A percentile compares a stretch with the other conserved stretches of the same genome.
phyloP scores from a whole-genome alignment of 176 grass and related monocot genomes.

The Musa itinerans region DNA sequence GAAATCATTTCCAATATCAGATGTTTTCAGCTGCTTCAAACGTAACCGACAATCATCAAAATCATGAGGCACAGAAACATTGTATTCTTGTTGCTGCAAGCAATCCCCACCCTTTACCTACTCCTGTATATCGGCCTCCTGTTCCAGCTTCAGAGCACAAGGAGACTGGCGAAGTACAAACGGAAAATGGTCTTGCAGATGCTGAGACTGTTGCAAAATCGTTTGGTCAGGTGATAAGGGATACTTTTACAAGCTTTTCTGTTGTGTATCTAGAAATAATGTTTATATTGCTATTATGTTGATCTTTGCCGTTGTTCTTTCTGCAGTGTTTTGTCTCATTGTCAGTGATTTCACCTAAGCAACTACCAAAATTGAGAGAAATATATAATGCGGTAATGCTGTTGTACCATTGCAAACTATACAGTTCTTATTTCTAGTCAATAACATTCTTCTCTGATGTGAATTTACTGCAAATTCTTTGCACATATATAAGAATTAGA shows the following conservation, averaged over 20 bases:
- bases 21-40: conserved; percentile 39
- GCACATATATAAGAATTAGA: background rate
- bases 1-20: conserved; percentile 13
- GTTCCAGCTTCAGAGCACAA: conserved; percentile 42
- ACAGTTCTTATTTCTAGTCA: background rate
- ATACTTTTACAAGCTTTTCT: conserved; percentile 10
- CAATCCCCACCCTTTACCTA: conserved; percentile 79
- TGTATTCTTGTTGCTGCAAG: conserved; percentile 87
- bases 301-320: conserved; percentile 26
- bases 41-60: conserved; percentile 45
- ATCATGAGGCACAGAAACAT: conserved; percentile 77
- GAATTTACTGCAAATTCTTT: background rate
- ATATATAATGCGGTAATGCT: conserved; percentile 83
- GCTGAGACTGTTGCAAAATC: conserved; percentile 70
- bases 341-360: conserved; percentile 88
- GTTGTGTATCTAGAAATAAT: conserved; percentile 5
- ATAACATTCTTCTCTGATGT: background rate
- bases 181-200: conserved; percentile 52
- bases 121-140: conserved; percentile 54
- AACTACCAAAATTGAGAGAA: conserved; percentile 71
- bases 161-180: conserved; percentile 50
- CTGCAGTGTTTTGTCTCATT: conserved; percentile 69
- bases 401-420: background rate
- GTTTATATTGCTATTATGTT: background rate
- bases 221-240: conserved; percentile 58